phyloP scores from a whole-genome alignment of 805 yeast genomes.

The Myxozyma mucilagina region DNA sequence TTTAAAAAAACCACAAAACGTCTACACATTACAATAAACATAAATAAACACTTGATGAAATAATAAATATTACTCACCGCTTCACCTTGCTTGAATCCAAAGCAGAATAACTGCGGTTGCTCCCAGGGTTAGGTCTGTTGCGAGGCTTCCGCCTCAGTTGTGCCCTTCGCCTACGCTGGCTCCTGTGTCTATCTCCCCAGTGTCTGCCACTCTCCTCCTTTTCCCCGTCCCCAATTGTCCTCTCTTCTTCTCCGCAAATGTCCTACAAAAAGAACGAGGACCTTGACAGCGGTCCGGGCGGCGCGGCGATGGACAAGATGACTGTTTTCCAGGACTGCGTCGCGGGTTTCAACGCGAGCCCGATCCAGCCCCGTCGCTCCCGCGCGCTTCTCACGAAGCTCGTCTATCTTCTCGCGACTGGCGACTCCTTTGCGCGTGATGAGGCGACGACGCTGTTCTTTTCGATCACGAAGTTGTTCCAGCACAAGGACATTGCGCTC shows the following conservation, averaged over 20 bases:
- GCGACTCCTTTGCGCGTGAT: constrained; percentile 80
- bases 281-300: constrained; percentile 53
- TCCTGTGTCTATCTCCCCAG: too few relatives aligned
- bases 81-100: too few relatives aligned
- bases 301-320: constrained; percentile 84
- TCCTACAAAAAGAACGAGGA: constrained; percentile 89
- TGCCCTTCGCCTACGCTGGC: too few relatives aligned
- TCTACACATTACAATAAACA: too few relatives aligned
- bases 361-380: constrained; percentile 84
- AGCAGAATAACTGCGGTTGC: too few relatives aligned
- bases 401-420: constrained; percentile 76
- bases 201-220: too few relatives aligned
- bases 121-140: too few relatives aligned
- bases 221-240: too few relatives aligned
- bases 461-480: constrained; percentile 91
- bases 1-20: too few relatives aligned
- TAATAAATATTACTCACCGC: too few relatives aligned
- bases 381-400: constrained; percentile 79
- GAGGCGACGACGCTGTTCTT: constrained; percentile 93
- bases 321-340: constrained; percentile 94
- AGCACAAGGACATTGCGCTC: constrained; percentile 79
- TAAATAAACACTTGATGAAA: too few relatives aligned
- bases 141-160: too few relatives aligned
- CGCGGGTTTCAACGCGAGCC: constrained; percentile 87
- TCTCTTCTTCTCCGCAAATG: constrained; percentile 46